Evolutionary conservation across 768 basidiomycete genomes (phyloP).

Genomic region (Boletellus emodensis): DNA sequence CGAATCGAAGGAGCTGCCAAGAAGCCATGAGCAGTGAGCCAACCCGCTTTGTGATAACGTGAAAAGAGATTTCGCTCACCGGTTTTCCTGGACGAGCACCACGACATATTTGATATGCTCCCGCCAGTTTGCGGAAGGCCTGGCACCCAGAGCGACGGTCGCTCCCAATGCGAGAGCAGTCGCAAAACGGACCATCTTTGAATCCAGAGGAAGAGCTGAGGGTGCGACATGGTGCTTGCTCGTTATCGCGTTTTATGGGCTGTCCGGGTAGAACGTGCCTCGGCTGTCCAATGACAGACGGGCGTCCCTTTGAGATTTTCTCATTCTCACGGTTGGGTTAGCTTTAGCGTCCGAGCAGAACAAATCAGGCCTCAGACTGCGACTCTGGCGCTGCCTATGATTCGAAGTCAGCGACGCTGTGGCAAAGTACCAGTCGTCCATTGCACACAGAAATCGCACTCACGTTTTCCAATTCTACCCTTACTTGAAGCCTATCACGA

Average conservation of each 20-base stretch:
- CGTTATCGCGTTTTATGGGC: conserved; percentile 10
- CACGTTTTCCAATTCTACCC: too few relatives aligned
- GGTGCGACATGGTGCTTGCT: not conserved
- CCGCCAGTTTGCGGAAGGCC: conserved; percentile 15
- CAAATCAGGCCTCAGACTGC: too few relatives aligned
- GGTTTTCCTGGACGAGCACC: conserved; percentile 27
- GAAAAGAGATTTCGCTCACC: conserved; percentile 5
- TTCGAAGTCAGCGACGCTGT: too few relatives aligned
- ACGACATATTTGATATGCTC: conserved; percentile 25
- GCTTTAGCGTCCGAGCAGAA: too few relatives aligned
- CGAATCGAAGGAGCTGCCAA: conserved; percentile 21
- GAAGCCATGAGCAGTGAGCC: not conserved
- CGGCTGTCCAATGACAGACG: conserved; percentile 7
- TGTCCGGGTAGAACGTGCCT: conserved; percentile 12
- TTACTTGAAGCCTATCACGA: too few relatives aligned
- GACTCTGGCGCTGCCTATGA: too few relatives aligned
- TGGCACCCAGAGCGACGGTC: not conserved
- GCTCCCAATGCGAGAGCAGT: conserved; percentile 5
- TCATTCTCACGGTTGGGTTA: too few relatives aligned
- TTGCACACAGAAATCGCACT: too few relatives aligned
- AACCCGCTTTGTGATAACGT: not conserved
- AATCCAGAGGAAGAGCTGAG: not conserved
- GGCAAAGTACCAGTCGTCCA: too few relatives aligned
- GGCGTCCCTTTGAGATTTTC: too few relatives aligned
- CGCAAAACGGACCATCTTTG: conserved; percentile 11